phyloP scores from a whole-genome alignment of 2,329 filamentous ascomycete species.

The Trichoderma oligosporum region DNA sequence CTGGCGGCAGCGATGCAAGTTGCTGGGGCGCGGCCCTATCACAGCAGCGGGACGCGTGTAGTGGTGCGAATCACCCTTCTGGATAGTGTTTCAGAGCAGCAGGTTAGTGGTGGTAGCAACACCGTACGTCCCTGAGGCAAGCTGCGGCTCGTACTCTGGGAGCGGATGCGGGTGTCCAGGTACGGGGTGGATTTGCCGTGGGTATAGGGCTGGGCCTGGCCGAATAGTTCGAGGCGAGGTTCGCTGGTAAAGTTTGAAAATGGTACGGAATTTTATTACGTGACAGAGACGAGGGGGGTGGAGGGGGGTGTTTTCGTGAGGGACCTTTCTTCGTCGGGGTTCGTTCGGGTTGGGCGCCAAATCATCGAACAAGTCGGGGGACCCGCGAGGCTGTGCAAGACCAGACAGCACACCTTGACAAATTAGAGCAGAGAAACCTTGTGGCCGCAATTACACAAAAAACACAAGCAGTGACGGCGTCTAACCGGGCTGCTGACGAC shows the following conservation, averaged over 20 bases:
- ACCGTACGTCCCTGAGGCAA: slow-evolving; percentile 11
- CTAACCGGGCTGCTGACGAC: slow-evolving; percentile 17
- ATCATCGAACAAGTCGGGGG: slow-evolving; percentile 17
- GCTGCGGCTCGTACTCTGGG: slow-evolving; percentile 9
- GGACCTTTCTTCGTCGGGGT: slow-evolving; percentile 16
- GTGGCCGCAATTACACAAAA: slow-evolving; percentile 14
- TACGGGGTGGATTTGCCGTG: slow-evolving; percentile 15
- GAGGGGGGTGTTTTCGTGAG: neutral
- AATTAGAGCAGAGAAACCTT: slow-evolving; percentile 16
- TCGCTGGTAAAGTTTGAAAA: slow-evolving; percentile 12
- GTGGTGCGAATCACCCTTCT: slow-evolving; percentile 17
- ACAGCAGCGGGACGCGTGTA: slow-evolving; percentile 19
- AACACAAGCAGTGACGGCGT: slow-evolving; percentile 10
- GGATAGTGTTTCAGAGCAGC: slow-evolving; percentile 16
- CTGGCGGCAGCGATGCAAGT: slow-evolving; percentile 24
- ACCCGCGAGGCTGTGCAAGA: slow-evolving; percentile 20
- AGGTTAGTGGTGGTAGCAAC: neutral
- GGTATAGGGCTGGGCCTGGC: slow-evolving; percentile 20
- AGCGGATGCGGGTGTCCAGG: slow-evolving; percentile 16
- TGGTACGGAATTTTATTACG: slow-evolving; percentile 6
- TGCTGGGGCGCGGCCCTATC: slow-evolving; percentile 22
- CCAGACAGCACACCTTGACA: slow-evolving; percentile 1
- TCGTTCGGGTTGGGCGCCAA: slow-evolving; percentile 20
- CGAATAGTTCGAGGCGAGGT: neutral
- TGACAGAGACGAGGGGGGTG: slow-evolving; percentile 8